Base-by-base conservation (phyloP, 345 rosid species). In the Lumnitzera littorea region DNA sequence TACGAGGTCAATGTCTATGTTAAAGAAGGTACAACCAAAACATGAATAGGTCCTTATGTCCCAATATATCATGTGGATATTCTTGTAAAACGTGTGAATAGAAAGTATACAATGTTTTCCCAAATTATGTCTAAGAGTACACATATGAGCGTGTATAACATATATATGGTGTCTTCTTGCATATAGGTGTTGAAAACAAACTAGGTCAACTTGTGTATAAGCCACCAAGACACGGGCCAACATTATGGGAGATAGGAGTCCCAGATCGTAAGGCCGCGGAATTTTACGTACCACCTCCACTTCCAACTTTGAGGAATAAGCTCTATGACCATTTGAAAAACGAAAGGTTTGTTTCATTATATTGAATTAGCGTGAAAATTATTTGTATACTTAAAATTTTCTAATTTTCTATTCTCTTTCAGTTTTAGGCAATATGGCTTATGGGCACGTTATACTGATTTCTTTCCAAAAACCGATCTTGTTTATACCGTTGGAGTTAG, bases 211-310 rank as follows among this genome's bases (percentile, higher is more conserved):
- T 76, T n/a, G 67, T 68, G 25, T 79, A 60, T 53, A 58, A 24
- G 31, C 81, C 81, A 20, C 84, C 81, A 20, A 68, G 84, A 51
- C 65, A 53, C 25, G 84, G 84, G 2, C 78, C 78, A 15, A 76
- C 84, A 3, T 43, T 73, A 14, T 76, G 84, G 84, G 81, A 79
- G 73, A 79, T 79, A 3, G 84, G 78, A 55, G 20, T 68, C 46
- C 72, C 84, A 15, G 80, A 73, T 46, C 68, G 78, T 2, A 56
- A 62, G 15, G 81, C 84, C 1, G 70, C 70, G 0, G 81, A 76
- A 31, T 79, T 76, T 46, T 63, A 57, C 48, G 76, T 79, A 51
- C 81, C 84, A 3, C 63, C 65, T 13, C 24, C 78, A 14, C 41
- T 46, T 29, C 78, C 78, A 4, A 7, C 15, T 3, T 72, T 76